A percentile compares a stretch with the other conserved stretches of the same genome.
Conservation (phyloP, 805 yeast species). For the Brettanomyces naardenensis region DNA sequence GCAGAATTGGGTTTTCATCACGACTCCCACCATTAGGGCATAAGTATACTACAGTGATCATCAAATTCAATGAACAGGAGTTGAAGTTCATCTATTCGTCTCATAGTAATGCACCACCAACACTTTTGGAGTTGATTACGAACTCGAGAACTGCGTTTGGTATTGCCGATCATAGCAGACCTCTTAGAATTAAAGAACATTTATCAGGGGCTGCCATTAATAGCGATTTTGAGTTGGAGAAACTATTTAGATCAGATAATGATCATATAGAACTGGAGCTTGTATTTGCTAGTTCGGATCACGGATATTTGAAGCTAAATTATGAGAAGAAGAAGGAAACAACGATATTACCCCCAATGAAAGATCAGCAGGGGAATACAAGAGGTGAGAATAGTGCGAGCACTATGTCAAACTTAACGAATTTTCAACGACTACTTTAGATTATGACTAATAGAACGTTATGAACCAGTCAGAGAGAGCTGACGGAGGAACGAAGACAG, state of each 20-base stretch:
- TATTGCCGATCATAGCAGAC: constrained; percentile 30
- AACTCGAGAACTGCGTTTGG: constrained; percentile 71
- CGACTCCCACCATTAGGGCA: neutral
- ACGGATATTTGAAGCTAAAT: constrained; percentile 22
- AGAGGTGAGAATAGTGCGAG: too few relatives aligned
- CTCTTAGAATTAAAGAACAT: constrained; percentile 28
- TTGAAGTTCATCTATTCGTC: constrained; percentile 62
- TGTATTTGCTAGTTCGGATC: constrained; percentile 14
- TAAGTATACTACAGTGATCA: constrained; percentile 26
- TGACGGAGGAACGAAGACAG: too few relatives aligned
- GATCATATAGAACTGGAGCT: constrained; percentile 35
- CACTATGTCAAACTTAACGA: too few relatives aligned
- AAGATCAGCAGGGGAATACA: too few relatives aligned
- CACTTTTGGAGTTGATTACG: constrained; percentile 65
- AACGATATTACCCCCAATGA: constrained; percentile 1
- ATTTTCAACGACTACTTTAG: too few relatives aligned
- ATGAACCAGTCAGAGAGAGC: too few relatives aligned
- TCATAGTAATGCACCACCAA: constrained; percentile 69
- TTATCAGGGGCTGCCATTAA: constrained; percentile 26
- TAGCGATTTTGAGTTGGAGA: constrained; percentile 40
- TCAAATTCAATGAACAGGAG: constrained; percentile 45
- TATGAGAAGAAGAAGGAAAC: constrained; percentile 13
- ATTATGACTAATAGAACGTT: too few relatives aligned
- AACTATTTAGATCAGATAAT: constrained; percentile 26
- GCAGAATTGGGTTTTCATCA: too few relatives aligned